Percentiles rank a stretch among this genome's conserved stretches.
Conservation (phyloP, 78 protist species). For the Pigoraptor vietnamica region DNA sequence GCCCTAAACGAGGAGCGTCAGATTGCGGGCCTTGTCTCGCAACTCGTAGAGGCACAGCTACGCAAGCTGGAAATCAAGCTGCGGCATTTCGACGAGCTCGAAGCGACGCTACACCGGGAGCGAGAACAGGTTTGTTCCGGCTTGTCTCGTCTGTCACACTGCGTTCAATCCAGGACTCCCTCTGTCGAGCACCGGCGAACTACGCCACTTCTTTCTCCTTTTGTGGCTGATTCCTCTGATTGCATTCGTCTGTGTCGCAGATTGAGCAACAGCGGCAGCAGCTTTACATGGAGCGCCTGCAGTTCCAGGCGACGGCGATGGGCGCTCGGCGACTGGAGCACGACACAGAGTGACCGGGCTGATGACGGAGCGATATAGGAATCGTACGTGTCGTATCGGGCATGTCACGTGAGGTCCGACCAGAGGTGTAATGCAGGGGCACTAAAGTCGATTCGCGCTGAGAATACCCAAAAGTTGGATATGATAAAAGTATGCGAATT, state of each 20-base stretch:
- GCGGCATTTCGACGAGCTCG: background rate
- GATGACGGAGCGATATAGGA: too few relatives aligned
- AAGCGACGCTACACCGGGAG: background rate
- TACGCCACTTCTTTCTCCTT: background rate
- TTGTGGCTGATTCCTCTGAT: background rate
- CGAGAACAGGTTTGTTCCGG: background rate
- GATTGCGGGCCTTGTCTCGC: background rate
- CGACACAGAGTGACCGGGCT: background rate
- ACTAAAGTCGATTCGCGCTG: too few relatives aligned
- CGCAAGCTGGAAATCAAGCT: constrained; percentile 2
- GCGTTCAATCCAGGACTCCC: background rate
- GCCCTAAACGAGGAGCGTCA: background rate
- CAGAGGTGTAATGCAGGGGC: too few relatives aligned
- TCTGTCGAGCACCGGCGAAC: background rate
- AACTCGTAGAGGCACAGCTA: background rate
- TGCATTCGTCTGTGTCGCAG: background rate
- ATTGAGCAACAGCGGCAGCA: background rate
- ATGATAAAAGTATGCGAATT: too few relatives aligned
- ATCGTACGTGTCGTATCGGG: too few relatives aligned
- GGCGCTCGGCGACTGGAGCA: too few relatives aligned
- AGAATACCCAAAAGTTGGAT: too few relatives aligned
- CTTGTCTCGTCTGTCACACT: background rate
- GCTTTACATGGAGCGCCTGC: background rate
- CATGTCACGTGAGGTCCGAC: too few relatives aligned
- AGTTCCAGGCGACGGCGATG: background rate